phyloP scores from a whole-genome alignment of 2,329 filamentous ascomycete species.

The Stachybotrys elegans region DNA sequence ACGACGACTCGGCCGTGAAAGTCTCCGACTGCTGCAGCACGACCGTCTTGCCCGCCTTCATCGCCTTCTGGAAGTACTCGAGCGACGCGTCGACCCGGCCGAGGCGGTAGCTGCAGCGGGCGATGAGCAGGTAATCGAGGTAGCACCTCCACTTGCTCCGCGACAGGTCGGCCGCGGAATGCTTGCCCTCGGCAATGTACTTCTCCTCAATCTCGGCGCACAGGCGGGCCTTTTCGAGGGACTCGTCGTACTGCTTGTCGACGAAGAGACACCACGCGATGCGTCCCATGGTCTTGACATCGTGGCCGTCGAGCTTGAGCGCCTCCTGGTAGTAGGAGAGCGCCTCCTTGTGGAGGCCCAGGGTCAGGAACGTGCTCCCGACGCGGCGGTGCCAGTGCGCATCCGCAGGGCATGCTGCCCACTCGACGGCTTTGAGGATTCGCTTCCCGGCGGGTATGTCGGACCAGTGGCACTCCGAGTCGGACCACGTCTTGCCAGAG shows the following conservation, averaged over 20 bases:
- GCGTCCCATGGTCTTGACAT: slow-evolving; percentile 32
- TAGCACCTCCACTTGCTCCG: slow-evolving; percentile 34
- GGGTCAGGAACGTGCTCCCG: slow-evolving; percentile 33
- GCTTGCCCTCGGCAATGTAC: slow-evolving; percentile 18
- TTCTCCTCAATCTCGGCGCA: slow-evolving; percentile 30
- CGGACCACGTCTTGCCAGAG: slow-evolving; percentile 29
- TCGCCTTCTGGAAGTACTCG: slow-evolving; percentile 30
- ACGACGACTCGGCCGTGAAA: slow-evolving; percentile 32
- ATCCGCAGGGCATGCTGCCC: slow-evolving; percentile 28
- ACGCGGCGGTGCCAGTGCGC: slow-evolving; percentile 33
- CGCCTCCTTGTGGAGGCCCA: slow-evolving; percentile 28
- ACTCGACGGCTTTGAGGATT: slow-evolving; percentile 28
- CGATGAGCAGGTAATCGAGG: slow-evolving; percentile 33
- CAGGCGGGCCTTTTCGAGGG: slow-evolving; percentile 28
- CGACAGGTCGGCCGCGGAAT: slow-evolving; percentile 16
- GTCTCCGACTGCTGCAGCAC: slow-evolving; percentile 21
- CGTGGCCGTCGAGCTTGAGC: slow-evolving; percentile 29
- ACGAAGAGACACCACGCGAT: slow-evolving; percentile 34
- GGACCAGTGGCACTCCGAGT: slow-evolving; percentile 29
- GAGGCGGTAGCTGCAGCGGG: slow-evolving; percentile 28
- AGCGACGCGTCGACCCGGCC: slow-evolving; percentile 25
- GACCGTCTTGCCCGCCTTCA: slow-evolving; percentile 20
- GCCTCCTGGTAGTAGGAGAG: slow-evolving; percentile 30
- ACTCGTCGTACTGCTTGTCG: slow-evolving; percentile 28
- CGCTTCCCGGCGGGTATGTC: slow-evolving; percentile 27